These are phyloP conservation scores for Dorcoceras hygrometricum DNA, from an alignment of 257 asterid species.

Conservation along the genomic window DNA sequence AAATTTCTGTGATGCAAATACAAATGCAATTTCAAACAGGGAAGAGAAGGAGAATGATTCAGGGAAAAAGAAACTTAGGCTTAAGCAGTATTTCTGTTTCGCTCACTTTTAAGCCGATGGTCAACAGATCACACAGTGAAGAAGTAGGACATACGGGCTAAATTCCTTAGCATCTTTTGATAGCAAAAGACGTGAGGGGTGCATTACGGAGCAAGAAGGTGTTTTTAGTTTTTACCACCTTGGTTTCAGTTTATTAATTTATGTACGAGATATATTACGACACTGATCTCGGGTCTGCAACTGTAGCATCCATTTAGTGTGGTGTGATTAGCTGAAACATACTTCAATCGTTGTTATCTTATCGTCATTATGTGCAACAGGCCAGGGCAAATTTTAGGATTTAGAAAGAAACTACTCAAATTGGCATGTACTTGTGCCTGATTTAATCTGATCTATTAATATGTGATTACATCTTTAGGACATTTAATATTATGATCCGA, in stretches of 20 bases:
- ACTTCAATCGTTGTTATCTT: too few relatives aligned
- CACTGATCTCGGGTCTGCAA: background rate
- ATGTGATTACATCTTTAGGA: too few relatives aligned
- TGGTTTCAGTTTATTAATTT: background rate
- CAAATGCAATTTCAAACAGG: constrained; percentile 8
- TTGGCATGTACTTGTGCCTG: too few relatives aligned
- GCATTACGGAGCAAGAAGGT: background rate
- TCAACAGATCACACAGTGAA: background rate
- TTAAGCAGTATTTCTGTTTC: constrained; percentile 52
- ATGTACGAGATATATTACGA: too few relatives aligned
- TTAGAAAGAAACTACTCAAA: too few relatives aligned
- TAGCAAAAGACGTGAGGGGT: background rate
- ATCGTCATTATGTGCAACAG: too few relatives aligned
- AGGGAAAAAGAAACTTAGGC: constrained; percentile 35
- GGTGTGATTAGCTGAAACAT: background rate
- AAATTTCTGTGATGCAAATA: background rate
- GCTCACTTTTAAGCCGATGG: constrained; percentile 33
- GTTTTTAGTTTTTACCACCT: background rate
- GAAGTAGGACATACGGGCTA: background rate
- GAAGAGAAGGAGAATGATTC: constrained; percentile 33
- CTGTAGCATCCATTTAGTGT: background rate
- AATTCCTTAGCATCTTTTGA: background rate
- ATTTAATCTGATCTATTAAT: too few relatives aligned
- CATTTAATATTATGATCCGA: too few relatives aligned
- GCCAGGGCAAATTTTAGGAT: too few relatives aligned